Percentiles rank a stretch among this genome's conserved stretches.
These are phyloP conservation scores for Anthracocystis walkeri DNA, from an alignment of 1,284 basidiomycete genomes.

Conservation along the genomic window DNA sequence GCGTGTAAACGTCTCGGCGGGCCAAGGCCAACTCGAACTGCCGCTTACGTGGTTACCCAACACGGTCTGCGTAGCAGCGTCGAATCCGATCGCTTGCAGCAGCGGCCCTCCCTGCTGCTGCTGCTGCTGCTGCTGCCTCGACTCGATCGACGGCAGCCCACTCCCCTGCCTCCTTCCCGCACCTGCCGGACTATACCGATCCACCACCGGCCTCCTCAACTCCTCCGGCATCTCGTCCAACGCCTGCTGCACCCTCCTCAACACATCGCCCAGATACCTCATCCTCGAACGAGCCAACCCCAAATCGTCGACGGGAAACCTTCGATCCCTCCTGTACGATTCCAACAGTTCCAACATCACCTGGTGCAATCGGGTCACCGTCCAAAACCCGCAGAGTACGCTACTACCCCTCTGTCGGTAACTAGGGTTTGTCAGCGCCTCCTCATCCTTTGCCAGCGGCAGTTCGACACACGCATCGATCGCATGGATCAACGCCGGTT, in stretches of 20 bases:
- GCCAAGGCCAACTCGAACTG: conserved; percentile 44
- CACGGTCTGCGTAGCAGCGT: conserved; percentile 31
- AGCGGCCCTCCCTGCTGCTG: conserved; percentile 20
- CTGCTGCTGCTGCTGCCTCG: conserved; percentile 12
- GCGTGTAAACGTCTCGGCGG: conserved; percentile 41
- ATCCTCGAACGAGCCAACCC: conserved; percentile 24
- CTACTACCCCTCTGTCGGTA: conserved; percentile 32
- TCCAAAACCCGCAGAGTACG: conserved; percentile 48
- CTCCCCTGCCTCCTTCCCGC: conserved; percentile 25
- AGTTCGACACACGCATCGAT: conserved; percentile 51
- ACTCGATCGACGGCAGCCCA: conserved; percentile 23
- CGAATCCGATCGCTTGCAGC: conserved; percentile 44
- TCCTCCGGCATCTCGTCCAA: conserved; percentile 53
- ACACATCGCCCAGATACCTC: conserved; percentile 31
- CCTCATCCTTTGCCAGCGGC: conserved; percentile 54
- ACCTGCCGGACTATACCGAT: conserved; percentile 34
- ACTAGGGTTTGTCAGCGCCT: conserved; percentile 27
- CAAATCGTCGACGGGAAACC: conserved; percentile 43
- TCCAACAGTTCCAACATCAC: conserved; percentile 54
- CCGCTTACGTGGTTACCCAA: conserved; percentile 34
- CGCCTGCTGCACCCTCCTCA: conserved; percentile 22
- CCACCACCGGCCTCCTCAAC: conserved; percentile 32
- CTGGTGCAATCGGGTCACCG: conserved; percentile 50
- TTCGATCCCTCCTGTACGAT: conserved; percentile 43
- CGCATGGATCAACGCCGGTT: conserved; percentile 50